These are phyloP conservation scores for Penicillium italicum DNA, from an alignment of 2,329 filamentous ascomycete genomes.

Conservation along the genomic window DNA sequence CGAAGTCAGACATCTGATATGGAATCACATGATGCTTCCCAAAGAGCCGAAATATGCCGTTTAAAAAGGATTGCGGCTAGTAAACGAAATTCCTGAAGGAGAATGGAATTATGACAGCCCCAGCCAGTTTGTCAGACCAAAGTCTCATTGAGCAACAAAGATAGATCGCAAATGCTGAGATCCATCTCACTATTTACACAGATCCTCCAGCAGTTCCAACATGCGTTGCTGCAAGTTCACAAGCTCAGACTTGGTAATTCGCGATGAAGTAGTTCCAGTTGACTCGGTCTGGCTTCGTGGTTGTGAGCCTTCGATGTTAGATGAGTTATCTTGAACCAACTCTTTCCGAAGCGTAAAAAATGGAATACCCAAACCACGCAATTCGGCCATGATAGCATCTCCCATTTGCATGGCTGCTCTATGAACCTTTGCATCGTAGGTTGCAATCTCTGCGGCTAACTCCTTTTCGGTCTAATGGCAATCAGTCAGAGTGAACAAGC, in stretches of 20 bases:
- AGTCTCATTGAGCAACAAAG: not conserved
- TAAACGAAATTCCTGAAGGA: not conserved
- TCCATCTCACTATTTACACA: constrained; percentile 40
- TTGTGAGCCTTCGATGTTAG: not conserved
- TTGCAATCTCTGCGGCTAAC: constrained; percentile 53
- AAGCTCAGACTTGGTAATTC: constrained; percentile 43
- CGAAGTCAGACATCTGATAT: not conserved
- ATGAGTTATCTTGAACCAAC: constrained; percentile 34
- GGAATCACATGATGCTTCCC: not conserved
- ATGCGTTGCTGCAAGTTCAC: constrained; percentile 47
- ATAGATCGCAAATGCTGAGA: not conserved
- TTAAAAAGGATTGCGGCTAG: not conserved
- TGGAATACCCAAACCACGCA: constrained; percentile 57
- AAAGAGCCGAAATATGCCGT: not conserved
- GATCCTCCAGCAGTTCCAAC: constrained; percentile 50
- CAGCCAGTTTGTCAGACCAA: not conserved
- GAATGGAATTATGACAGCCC: not conserved
- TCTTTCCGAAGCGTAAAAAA: constrained; percentile 55
- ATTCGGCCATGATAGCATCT: constrained; percentile 52
- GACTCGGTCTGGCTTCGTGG: not conserved
- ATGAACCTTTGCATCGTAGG: constrained; percentile 62
- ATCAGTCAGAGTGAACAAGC: not conserved
- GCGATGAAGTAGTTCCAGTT: constrained; percentile 6
- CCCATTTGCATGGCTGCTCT: constrained; percentile 58
- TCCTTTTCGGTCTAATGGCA: constrained; percentile 43